phyloP scores from a whole-genome alignment of 164 flowering plant species.

The Nymphaea thermarum region DNA sequence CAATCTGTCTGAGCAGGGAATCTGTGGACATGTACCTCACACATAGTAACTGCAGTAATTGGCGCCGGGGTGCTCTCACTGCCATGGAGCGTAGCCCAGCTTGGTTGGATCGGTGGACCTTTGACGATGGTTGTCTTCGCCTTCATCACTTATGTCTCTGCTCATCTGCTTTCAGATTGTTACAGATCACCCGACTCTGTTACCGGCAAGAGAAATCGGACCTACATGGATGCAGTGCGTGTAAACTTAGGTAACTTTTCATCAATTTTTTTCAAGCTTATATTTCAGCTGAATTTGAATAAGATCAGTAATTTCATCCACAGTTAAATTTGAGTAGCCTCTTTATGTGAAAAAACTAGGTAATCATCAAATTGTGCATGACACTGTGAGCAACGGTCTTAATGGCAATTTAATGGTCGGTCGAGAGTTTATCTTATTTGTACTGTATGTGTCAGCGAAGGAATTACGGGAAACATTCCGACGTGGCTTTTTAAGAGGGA shows the following conservation, averaged over 20 bases:
- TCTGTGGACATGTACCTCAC: constrained; percentile 27
- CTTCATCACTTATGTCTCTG: constrained; percentile 21
- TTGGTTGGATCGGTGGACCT: constrained; percentile 37
- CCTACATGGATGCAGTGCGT: constrained; percentile 26
- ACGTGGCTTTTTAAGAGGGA: too few relatives aligned
- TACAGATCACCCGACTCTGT: constrained; percentile 32
- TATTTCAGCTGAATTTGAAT: background rate
- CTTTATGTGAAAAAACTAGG: too few relatives aligned
- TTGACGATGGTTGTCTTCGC: constrained; percentile 18
- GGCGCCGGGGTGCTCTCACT: constrained; percentile 34
- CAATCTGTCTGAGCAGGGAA: constrained; percentile 15
- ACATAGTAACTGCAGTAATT: constrained; percentile 26
- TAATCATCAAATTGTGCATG: too few relatives aligned
- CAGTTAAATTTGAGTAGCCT: too few relatives aligned
- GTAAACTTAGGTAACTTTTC: constrained; percentile 17
- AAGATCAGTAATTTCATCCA: too few relatives aligned
- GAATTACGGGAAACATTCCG: too few relatives aligned
- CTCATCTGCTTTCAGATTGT: constrained; percentile 27
- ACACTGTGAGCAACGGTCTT: too few relatives aligned
- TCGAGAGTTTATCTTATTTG: too few relatives aligned
- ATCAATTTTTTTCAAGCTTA: background rate
- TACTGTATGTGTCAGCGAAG: too few relatives aligned
- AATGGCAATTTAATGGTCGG: too few relatives aligned
- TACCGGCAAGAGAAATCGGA: constrained; percentile 23
- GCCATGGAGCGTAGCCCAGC: constrained; percentile 37